A percentile compares a stretch with the other conserved stretches of the same genome.
Evolutionary conservation across 805 yeast species (phyloP).

Genomic region (Metschnikowia cerradonensis): DNA sequence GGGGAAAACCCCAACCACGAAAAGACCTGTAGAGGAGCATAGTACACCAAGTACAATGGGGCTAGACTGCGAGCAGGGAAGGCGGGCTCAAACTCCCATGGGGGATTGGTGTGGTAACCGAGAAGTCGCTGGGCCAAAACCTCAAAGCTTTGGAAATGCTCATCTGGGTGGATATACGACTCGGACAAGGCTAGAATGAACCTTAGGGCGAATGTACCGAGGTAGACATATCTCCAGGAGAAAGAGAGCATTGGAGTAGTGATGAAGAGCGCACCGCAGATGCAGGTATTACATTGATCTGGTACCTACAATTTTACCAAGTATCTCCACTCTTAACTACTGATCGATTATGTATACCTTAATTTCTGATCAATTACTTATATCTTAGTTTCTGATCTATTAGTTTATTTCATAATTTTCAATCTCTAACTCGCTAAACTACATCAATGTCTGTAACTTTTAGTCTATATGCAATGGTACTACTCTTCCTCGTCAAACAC

Average conservation of each 20-base stretch:
- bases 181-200: constrained; percentile 59
- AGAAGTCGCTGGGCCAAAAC: constrained; percentile 51
- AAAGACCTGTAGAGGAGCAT: constrained; percentile 49
- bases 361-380: too few relatives aligned
- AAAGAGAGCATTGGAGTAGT: constrained; percentile 6
- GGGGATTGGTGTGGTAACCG: constrained; percentile 43
- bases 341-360: too few relatives aligned
- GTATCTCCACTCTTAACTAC: too few relatives aligned
- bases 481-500: constrained; percentile 12
- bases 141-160: constrained; percentile 89
- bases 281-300: background rate
- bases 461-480: constrained; percentile 2
- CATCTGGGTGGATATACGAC: constrained; percentile 96
- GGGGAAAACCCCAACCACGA: constrained; percentile 42
- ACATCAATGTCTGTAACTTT: background rate
- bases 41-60: constrained; percentile 64
- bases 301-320: background rate
- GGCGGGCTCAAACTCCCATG: constrained; percentile 77
- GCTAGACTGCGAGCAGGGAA: constrained; percentile 68
- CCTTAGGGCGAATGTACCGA: constrained; percentile 44
- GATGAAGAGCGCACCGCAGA: background rate
- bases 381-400: too few relatives aligned
- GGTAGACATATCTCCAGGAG: constrained; percentile 47
- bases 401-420: too few relatives aligned
- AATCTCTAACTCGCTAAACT: too few relatives aligned